These are phyloP conservation scores for Medicago truncatula DNA, from an alignment of 306 rosid genomes.

Conservation along the genomic window MtrunA17r5.0-ANR NC_053044.1:1500001-1500500, in stretches of 20 bases:
- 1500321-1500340: background rate
- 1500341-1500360: slow-evolving; percentile 17
- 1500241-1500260: background rate
- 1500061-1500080: background rate
- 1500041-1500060: background rate
- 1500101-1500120: background rate
- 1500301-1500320: background rate
- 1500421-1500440: background rate
- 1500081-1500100: slow-evolving; percentile 23
- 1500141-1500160: background rate
- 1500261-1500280: background rate
- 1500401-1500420: background rate
- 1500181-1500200: background rate
- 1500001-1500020: background rate
- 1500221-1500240: background rate
- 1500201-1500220: background rate
- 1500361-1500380: background rate
- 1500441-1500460: no score
- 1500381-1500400: no score
- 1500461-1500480: no score
- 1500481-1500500: background rate
- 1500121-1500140: background rate
- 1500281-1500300: background rate
- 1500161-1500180: background rate
- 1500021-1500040: slow-evolving; percentile 9